phyloP scores from a whole-genome alignment of 345 rosid species.

The Aethionema arabicum region DNA sequence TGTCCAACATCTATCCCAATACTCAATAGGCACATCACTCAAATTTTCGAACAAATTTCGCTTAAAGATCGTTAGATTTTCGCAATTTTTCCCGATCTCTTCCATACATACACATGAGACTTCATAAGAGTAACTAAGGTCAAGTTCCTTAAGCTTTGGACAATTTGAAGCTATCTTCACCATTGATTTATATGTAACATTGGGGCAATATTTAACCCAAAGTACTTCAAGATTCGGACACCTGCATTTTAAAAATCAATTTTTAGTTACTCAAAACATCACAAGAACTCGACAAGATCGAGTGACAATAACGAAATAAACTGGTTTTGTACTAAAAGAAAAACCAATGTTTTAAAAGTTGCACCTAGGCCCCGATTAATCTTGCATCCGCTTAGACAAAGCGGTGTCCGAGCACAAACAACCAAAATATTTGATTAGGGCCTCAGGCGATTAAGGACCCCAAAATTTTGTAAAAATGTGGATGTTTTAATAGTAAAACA shows the following conservation, averaged over 20 bases:
- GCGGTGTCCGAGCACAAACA: too few species aligned
- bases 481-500: too few species aligned
- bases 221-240: slow-evolving; percentile 62
- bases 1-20: slow-evolving; percentile 50
- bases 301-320: too few species aligned
- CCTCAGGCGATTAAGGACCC: too few species aligned
- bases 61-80: slow-evolving; percentile 51
- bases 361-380: too few species aligned
- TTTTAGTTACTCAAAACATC: too few species aligned
- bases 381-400: too few species aligned
- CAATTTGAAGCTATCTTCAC: slow-evolving; percentile 49
- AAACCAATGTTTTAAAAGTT: too few species aligned
- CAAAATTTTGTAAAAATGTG: too few species aligned
- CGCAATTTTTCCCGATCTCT: slow-evolving; percentile 38
- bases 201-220: slow-evolving; percentile 56
- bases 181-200: slow-evolving; percentile 55
- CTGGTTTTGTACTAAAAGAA: too few species aligned
- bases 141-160: slow-evolving; percentile 50
- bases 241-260: slow-evolving; percentile 8
- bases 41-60: slow-evolving; percentile 51
- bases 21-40: slow-evolving; percentile 40
- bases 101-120: slow-evolving; percentile 32
- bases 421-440: too few species aligned
- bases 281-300: too few species aligned
- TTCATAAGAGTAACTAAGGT: slow-evolving; percentile 65